Conservation (phyloP, 1,284 basidiomycete genomes). For the Trichosporon ovoides region DNA sequence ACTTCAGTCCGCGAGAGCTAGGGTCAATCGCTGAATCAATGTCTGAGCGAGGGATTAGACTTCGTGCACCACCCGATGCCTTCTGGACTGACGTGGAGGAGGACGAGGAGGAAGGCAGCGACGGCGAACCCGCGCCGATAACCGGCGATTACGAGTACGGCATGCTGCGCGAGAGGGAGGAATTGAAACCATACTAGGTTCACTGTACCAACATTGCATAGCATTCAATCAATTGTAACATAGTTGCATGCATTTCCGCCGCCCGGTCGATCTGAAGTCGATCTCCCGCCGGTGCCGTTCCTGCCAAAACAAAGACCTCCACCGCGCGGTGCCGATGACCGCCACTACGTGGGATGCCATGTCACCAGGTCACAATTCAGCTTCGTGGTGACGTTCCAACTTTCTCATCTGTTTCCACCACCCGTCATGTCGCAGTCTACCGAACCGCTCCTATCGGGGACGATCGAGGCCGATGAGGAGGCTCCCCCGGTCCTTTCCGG, state of each 20-base stretch:
- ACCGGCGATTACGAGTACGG: slow-evolving; percentile 34
- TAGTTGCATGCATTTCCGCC: neutral
- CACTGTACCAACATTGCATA: neutral
- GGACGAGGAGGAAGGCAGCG: slow-evolving; percentile 48
- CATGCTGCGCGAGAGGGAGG: slow-evolving; percentile 37
- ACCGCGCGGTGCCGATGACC: neutral
- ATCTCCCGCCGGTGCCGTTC: too few relatives aligned
- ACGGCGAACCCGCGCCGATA: slow-evolving; percentile 30
- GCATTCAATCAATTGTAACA: neutral
- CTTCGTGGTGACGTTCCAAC: neutral
- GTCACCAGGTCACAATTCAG: neutral
- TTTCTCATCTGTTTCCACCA: slow-evolving; percentile 17
- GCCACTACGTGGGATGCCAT: neutral
- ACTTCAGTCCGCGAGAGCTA: slow-evolving; percentile 65
- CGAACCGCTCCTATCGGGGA: slow-evolving; percentile 42
- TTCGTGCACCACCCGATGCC: slow-evolving; percentile 63
- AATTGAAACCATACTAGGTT: slow-evolving; percentile 36
- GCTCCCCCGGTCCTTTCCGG: slow-evolving; percentile 29
- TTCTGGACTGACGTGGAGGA: slow-evolving; percentile 48
- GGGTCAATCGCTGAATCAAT: slow-evolving; percentile 66
- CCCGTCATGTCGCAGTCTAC: slow-evolving; percentile 24
- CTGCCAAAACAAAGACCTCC: neutral
- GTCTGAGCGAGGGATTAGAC: slow-evolving; percentile 71
- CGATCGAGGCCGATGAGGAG: slow-evolving; percentile 50
- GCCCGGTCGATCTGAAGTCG: neutral